These are phyloP conservation scores for Panaeolus cyanescens DNA, from an alignment of 768 basidiomycete genomes.

Conservation along the genomic window DNA sequence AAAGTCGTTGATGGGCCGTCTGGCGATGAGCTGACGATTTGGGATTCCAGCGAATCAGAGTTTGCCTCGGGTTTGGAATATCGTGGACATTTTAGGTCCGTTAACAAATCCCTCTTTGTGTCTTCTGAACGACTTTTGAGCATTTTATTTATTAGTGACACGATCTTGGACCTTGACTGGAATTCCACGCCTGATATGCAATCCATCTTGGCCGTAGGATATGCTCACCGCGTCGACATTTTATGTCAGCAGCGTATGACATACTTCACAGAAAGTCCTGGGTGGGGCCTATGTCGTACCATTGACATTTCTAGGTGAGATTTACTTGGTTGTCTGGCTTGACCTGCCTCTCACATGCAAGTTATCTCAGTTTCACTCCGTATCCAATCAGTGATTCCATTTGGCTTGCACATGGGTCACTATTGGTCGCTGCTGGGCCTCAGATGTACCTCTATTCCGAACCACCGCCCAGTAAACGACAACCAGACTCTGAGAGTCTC, in stretches of 20 bases:
- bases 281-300: constrained; percentile 73
- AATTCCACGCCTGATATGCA: constrained; percentile 87
- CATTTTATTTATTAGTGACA: constrained; percentile 39
- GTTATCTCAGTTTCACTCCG: constrained; percentile 66
- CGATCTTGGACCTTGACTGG: constrained; percentile 88
- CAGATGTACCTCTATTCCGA: constrained; percentile 82
- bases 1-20: constrained; percentile 61
- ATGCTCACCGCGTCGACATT: constrained; percentile 75
- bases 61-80: constrained; percentile 91
- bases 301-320: constrained; percentile 71
- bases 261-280: constrained; percentile 81
- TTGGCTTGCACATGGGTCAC: constrained; percentile 82
- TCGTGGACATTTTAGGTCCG: constrained; percentile 60
- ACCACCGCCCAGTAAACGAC: constrained; percentile 19
- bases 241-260: constrained; percentile 93
- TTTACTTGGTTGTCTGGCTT: constrained; percentile 8
- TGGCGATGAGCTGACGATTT: constrained; percentile 86
- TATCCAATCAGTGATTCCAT: constrained; percentile 87
- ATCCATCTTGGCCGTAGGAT: constrained; percentile 91
- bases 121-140: background rate
- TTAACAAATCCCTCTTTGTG: constrained; percentile 1
- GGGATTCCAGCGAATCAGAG: constrained; percentile 95
- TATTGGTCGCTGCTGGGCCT: constrained; percentile 82
- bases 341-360: constrained; percentile 5
- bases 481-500: constrained; percentile 45